Evolutionary conservation across 2,329 filamentous ascomycete genomes (phyloP).

Genomic region (Dichotomopilus funicola): DNA sequence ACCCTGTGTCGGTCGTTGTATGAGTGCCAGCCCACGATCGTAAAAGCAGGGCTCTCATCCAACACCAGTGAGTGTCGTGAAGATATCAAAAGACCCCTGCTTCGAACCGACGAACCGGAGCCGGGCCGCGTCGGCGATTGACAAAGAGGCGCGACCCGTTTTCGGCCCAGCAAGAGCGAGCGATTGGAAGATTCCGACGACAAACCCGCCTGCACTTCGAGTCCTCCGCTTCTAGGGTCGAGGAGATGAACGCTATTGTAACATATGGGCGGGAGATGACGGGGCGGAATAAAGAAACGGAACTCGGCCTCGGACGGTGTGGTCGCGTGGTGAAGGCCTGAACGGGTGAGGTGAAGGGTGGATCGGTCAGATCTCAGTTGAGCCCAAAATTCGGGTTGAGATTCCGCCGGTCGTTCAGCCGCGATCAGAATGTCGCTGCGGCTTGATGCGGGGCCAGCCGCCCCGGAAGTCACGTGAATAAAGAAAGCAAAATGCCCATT

Average conservation of each 20-base stretch:
- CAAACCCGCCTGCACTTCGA: conserved; percentile 2
- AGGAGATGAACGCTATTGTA: conserved; percentile 2
- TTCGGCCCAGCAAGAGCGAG: neutral
- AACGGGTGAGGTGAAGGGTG: neutral
- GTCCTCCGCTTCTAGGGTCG: conserved; percentile 16
- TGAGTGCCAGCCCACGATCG: neutral
- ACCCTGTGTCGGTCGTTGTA: neutral
- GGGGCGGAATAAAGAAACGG: neutral
- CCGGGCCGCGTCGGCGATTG: conserved; percentile 2
- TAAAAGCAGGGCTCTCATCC: neutral
- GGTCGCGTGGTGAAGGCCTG: no score
- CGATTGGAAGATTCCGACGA: neutral
- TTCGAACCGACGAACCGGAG: neutral
- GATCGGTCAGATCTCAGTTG: neutral
- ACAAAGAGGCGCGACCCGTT: neutral
- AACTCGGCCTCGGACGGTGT: neutral
- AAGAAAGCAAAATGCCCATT: no score
- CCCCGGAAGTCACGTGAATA: conserved; percentile 18
- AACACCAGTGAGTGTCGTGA: neutral
- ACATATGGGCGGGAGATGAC: conserved; percentile 14
- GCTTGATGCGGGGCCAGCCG: conserved; percentile 11
- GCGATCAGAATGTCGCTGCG: conserved; percentile 5
- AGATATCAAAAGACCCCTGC: neutral
- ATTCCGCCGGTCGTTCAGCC: conserved; percentile 16
- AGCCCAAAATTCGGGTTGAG: conserved; percentile 18